A percentile compares a stretch with the other conserved stretches of the same genome.
Evolutionary conservation across 1,284 basidiomycete species (phyloP).

Genomic region (Malassezia globosa): DNA sequence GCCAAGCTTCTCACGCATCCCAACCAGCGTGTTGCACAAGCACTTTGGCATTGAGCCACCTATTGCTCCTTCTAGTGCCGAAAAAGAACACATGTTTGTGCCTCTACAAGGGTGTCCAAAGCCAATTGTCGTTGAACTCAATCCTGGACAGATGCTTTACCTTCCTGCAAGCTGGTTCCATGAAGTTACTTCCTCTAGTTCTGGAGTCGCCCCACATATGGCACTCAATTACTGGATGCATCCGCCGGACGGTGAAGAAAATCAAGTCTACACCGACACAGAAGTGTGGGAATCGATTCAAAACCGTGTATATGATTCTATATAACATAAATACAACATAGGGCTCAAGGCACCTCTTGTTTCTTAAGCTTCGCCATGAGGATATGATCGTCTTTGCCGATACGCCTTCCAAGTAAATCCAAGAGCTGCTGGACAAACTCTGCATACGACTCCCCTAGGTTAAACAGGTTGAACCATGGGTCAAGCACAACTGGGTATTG

Average conservation of each 20-base stretch:
- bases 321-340: not conserved
- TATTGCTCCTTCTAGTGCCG: conserved; percentile 6
- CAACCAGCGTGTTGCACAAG: conserved; percentile 27
- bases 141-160: conserved; percentile 45
- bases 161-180: conserved; percentile 45
- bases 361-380: conserved; percentile 5
- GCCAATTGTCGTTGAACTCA: conserved; percentile 36
- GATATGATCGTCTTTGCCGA: conserved; percentile 10
- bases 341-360: conserved; percentile 4
- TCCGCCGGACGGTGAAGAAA: conserved; percentile 31
- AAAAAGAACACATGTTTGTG: not conserved
- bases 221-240: conserved; percentile 47
- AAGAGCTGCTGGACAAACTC: conserved; percentile 4
- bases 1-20: conserved; percentile 36
- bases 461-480: not conserved
- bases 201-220: conserved; percentile 30
- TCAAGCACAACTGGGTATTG: not conserved
- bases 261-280: conserved; percentile 25
- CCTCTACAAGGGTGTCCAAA: conserved; percentile 27
- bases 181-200: conserved; percentile 38
- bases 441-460: not conserved
- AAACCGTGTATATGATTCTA: not conserved
- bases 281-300: conserved; percentile 34
- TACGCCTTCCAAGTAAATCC: conserved; percentile 11
- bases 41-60: conserved; percentile 23